Conservation (phyloP, 192 early-diverging fungal genomes). For the Coemansia reversa region DNA sequence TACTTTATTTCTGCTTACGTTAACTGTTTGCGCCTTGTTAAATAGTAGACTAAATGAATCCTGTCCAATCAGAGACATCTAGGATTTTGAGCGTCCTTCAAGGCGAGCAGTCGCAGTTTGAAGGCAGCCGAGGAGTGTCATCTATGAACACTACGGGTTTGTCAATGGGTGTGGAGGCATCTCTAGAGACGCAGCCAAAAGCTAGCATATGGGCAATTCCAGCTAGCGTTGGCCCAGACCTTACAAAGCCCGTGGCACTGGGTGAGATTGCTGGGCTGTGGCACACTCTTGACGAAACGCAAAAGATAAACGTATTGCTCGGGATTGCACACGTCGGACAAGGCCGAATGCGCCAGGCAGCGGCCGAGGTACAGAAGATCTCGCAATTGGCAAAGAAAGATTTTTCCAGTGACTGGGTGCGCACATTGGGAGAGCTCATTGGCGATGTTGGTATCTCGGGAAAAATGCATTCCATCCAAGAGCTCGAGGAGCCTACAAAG, state of each 20-base stretch:
- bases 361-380: constrained; percentile 18
- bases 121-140: too few species aligned
- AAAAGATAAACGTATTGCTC: constrained; percentile 41
- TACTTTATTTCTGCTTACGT: too few species aligned
- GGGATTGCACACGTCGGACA: constrained; percentile 43
- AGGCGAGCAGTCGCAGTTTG: too few species aligned
- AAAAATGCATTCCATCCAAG: constrained; percentile 9
- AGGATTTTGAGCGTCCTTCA: too few species aligned
- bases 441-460: constrained; percentile 38
- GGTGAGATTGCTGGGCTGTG: constrained; percentile 24
- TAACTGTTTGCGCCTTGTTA: too few species aligned
- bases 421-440: constrained; percentile 30
- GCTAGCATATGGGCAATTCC: constrained; percentile 31
- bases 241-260: constrained; percentile 22
- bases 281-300: constrained; percentile 35
- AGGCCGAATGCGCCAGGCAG: constrained; percentile 21
- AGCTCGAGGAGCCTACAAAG: constrained; percentile 18
- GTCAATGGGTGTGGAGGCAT: too few species aligned
- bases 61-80: too few species aligned
- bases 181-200: constrained; percentile 2
- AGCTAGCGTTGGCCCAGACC: constrained; percentile 38
- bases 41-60: too few species aligned
- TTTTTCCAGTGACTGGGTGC: constrained; percentile 43
- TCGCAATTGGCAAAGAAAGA: constrained; percentile 22
- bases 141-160: too few species aligned